Percentiles rank a stretch among this genome's conserved stretches.
These are phyloP conservation scores for Amphichorda felina DNA, from an alignment of 2,329 filamentous ascomycete species.

Conservation along the genomic window DNA sequence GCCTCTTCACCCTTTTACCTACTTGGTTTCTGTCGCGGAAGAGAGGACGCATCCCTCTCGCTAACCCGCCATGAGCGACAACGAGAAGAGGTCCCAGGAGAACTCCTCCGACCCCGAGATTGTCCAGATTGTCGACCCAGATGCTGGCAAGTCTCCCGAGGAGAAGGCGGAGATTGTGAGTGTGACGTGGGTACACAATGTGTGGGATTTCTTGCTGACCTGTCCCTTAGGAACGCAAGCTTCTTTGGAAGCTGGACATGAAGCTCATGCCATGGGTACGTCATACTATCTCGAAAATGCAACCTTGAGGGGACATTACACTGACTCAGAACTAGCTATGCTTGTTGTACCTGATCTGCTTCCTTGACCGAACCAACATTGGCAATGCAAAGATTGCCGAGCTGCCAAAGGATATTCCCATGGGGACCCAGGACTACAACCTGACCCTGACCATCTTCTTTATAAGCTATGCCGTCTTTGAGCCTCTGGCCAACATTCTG, in stretches of 20 bases:
- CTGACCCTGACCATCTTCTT: conserved; percentile 31
- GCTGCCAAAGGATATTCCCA: conserved; percentile 21
- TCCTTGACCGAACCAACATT: conserved; percentile 11
- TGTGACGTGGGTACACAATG: too few species aligned
- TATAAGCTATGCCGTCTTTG: conserved; percentile 59
- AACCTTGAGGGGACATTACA: too few species aligned
- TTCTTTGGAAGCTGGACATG: conserved; percentile 50
- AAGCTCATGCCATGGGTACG: conserved; percentile 47
- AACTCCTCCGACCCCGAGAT: conserved; percentile 14
- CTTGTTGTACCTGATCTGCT: conserved; percentile 58
- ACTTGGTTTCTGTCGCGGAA: too few species aligned
- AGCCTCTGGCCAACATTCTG: conserved; percentile 67
- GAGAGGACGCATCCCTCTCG: too few species aligned
- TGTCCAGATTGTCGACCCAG: conserved; percentile 22
- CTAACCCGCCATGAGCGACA: conserved; percentile 19
- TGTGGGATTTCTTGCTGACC: neutral
- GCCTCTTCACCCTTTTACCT: too few species aligned
- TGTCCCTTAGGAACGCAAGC: conserved; percentile 40
- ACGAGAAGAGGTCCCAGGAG: conserved; percentile 16
- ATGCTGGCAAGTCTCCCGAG: conserved; percentile 51
- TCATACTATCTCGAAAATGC: too few species aligned
- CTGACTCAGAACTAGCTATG: too few species aligned
- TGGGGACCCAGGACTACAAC: conserved; percentile 35
- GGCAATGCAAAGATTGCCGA: conserved; percentile 9
- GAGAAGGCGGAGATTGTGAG: conserved; percentile 50